Evolutionary conservation across 148 eudicot species (phyloP).

Genomic region (Gaultheria prostrata): DNA sequence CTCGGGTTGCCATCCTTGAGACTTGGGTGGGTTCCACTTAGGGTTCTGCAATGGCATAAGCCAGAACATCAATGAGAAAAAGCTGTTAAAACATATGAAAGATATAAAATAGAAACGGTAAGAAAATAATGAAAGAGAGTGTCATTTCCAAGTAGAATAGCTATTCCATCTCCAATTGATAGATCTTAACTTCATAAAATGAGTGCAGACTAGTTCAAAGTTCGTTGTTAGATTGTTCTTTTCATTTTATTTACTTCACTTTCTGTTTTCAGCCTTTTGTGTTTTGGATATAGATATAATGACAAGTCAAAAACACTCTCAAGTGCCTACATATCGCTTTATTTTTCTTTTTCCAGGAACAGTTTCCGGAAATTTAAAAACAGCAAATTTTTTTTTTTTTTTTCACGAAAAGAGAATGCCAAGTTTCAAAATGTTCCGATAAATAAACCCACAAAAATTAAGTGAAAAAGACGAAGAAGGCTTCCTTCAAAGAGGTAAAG

Average conservation of each 20-base stretch:
- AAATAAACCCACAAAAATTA: neutral
- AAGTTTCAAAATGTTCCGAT: neutral
- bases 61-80: neutral
- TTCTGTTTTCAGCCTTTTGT: neutral
- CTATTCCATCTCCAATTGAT: neutral
- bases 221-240: neutral
- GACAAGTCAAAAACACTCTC: neutral
- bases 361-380: neutral
- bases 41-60: conserved; percentile 60
- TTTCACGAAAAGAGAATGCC: neutral
- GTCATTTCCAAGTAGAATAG: neutral
- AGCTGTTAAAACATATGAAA: neutral
- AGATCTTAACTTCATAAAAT: neutral
- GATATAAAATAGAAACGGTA: neutral
- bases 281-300: neutral
- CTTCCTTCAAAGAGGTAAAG: neutral
- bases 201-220: neutral
- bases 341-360: neutral
- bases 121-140: neutral
- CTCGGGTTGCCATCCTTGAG: conserved; percentile 58
- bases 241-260: neutral
- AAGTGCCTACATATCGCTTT: neutral
- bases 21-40: conserved; percentile 77
- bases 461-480: neutral
- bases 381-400: neutral